These are phyloP conservation scores for Chlamydomonas incerta DNA, from an alignment of 139 green algal species.

Conservation along the genomic window DNA sequence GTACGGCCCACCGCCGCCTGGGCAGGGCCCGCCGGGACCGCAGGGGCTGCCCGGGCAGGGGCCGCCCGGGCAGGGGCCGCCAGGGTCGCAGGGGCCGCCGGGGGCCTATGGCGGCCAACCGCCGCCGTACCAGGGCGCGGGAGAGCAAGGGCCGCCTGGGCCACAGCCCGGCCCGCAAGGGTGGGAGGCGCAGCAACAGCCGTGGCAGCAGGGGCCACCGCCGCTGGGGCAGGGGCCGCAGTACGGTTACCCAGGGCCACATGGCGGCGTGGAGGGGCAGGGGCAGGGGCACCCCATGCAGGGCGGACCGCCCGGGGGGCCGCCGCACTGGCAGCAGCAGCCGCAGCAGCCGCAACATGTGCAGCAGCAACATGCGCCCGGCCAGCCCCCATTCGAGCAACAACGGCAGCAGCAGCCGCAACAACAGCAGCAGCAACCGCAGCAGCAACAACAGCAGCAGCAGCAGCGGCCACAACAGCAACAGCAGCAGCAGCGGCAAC, in stretches of 20 bases:
- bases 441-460: neutral
- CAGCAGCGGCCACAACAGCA: neutral
- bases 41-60: too few species aligned
- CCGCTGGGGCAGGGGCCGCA: neutral
- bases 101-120: too few species aligned
- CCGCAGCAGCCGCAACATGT: neutral
- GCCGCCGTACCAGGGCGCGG: too few species aligned
- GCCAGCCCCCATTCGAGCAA: neutral
- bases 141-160: too few species aligned
- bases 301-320: neutral
- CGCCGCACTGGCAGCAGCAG: neutral
- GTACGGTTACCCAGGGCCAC: neutral
- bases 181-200: too few species aligned
- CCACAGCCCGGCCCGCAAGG: too few species aligned
- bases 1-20: neutral
- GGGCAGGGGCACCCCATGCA: neutral
- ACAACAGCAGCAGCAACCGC: too few species aligned
- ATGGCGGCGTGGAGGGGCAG: too few species aligned
- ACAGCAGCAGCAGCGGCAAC: neutral
- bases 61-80: too few species aligned
- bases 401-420: neutral
- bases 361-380: neutral
- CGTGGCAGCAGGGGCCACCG: neutral
- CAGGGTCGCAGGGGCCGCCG: too few species aligned
- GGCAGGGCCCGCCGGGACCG: neutral